A percentile compares a stretch with the other conserved stretches of the same genome.
Conservation (phyloP, 345 rosid species). For the Conringia planisiliqua region DNA sequence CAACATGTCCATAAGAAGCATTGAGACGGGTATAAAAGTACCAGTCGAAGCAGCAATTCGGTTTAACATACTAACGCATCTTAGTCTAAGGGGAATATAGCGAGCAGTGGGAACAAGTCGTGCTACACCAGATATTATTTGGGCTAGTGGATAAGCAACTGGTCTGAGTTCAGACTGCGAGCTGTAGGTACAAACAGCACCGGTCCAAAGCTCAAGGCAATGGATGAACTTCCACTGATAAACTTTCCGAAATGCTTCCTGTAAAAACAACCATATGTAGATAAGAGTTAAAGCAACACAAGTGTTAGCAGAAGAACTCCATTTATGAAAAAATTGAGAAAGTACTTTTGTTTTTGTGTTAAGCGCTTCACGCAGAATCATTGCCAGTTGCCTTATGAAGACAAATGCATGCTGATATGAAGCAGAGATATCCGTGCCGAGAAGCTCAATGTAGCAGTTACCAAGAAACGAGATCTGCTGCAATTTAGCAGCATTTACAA, state of each 20-base stretch:
- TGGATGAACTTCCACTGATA: conserved; percentile 95
- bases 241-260: conserved; percentile 93
- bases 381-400: conserved; percentile 82
- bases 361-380: conserved; percentile 81
- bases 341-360: conserved; percentile 86
- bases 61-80: conserved; percentile 92
- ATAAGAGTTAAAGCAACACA: neutral
- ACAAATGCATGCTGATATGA: conserved; percentile 94
- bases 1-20: conserved; percentile 92
- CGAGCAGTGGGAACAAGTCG: conserved; percentile 92
- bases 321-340: neutral
- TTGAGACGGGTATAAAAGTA: conserved; percentile 83
- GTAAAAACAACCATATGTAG: conserved; percentile 12
- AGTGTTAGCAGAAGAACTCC: neutral
- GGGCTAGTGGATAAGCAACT: conserved; percentile 88
- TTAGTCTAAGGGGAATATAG: conserved; percentile 83
- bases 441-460: conserved; percentile 79
- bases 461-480: conserved; percentile 84
- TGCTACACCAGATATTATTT: conserved; percentile 86
- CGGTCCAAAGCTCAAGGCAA: conserved; percentile 98
- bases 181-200: conserved; percentile 72
- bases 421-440: conserved; percentile 76
- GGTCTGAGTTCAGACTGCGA: conserved; percentile 73
- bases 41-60: conserved; percentile 69
- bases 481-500: conserved; percentile 70